Base-by-base conservation (phyloP, 192 early-diverging fungal genomes). In the Entomortierella chlamydospora region DNA sequence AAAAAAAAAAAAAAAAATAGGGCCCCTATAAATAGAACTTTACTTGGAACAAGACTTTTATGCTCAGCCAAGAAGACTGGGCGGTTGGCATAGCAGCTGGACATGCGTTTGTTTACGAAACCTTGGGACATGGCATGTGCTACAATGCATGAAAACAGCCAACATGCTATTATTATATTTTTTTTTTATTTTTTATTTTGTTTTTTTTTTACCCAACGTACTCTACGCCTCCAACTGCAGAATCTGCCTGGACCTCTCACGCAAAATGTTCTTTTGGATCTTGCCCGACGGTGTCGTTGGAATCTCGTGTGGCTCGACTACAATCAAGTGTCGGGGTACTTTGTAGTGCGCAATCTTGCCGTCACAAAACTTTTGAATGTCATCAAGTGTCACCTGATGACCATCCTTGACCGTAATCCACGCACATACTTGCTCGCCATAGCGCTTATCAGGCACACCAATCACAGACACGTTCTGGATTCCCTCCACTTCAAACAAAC, bases 211-310 rank as follows among this genome's bases (percentile, higher is more conserved):
- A 26, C 6, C 28, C 0, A 6, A 34, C 22, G 5, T 28, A n/a
- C 10, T 15, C 26, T 57, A 28, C 20, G 30, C 26, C 17, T 33
- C 28, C 41, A 81, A 18, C 13, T 52, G 25, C 47, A 82, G 52
- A 6, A 70, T 10, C n/a, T 26, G 51, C 41, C 47, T 54, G 22
- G 61, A 53, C 62, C 66, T 62, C 30, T 81, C 81, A 13, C 82
- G 39, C 72, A 87, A 41, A 12, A 82, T 59, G 37, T 83, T 79
- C 69, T 85, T 85, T 47, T 84, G 76, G 31, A 87, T 73, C 70
- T 87, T 87, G 30, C 86, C 86, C 7, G 84, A 78, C 4, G 71
- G 78, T 17, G 86, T 87, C 41, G 68, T 68, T 20, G 86, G 86
- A 57, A 85, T 80, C 56, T 70, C 66, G 28, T 43, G 31, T 17